phyloP scores from a whole-genome alignment of 352 stramenopile species.

The Phytophthora quininea region DNA sequence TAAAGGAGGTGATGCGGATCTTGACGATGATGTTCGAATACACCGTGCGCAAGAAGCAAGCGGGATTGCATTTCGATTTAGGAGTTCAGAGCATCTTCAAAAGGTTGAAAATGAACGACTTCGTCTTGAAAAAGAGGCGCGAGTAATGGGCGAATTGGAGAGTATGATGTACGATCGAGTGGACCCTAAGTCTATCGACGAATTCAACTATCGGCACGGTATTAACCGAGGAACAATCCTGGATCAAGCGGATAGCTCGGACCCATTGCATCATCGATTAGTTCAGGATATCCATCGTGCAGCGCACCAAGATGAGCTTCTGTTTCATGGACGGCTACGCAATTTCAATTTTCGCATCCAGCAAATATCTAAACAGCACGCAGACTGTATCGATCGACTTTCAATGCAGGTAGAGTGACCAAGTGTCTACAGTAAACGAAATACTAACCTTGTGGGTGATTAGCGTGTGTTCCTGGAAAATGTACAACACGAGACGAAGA shows the following conservation, averaged over 20 bases:
- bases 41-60: slow-evolving; percentile 57
- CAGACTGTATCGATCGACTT: slow-evolving; percentile 45
- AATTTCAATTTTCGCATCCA: slow-evolving; percentile 74
- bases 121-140: slow-evolving; percentile 73
- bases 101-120: slow-evolving; percentile 67
- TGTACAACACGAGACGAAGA: slow-evolving; percentile 48
- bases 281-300: slow-evolving; percentile 62
- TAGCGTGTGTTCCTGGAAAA: slow-evolving; percentile 61
- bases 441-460: not conserved
- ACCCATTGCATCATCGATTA: slow-evolving; percentile 56
- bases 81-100: slow-evolving; percentile 41
- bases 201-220: slow-evolving; percentile 73
- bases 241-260: slow-evolving; percentile 29
- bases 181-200: slow-evolving; percentile 68
- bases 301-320: slow-evolving; percentile 63
- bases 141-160: slow-evolving; percentile 57
- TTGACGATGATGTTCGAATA: slow-evolving; percentile 57
- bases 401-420: slow-evolving; percentile 49
- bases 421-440: not conserved
- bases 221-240: slow-evolving; percentile 49
- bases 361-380: slow-evolving; percentile 54
- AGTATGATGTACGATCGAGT: slow-evolving; percentile 62
- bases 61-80: slow-evolving; percentile 44
- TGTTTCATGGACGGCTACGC: slow-evolving; percentile 69
- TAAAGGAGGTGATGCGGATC: slow-evolving; percentile 46